Conservation (phyloP, 2,329 filamentous ascomycete genomes). For the Pyricularia sp. region DNA sequence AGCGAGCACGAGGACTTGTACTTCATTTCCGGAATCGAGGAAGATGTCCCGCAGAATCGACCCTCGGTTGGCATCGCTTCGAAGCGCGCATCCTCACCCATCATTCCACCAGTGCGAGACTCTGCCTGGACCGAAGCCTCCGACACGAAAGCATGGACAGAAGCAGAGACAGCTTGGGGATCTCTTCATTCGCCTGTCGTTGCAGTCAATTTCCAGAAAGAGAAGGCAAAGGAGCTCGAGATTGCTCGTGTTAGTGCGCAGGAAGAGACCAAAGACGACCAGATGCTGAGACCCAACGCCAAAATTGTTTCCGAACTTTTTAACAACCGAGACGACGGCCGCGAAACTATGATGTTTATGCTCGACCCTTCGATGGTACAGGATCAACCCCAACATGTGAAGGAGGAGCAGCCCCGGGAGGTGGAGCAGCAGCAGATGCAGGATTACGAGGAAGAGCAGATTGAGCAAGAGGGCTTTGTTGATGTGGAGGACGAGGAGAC, state of each 20-base stretch:
- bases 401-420: background rate
- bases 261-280: background rate
- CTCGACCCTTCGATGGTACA: constrained; percentile 23
- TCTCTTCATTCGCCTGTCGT: constrained; percentile 39
- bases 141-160: constrained; percentile 20
- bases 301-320: background rate
- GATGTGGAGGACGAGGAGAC: constrained; percentile 17
- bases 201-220: constrained; percentile 29
- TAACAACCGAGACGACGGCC: constrained; percentile 16
- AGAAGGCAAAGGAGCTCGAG: constrained; percentile 7
- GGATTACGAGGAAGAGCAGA: background rate
- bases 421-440: background rate
- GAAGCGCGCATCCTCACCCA: constrained; percentile 39
- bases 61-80: constrained; percentile 16
- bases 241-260: background rate
- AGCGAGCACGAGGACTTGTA: constrained; percentile 17
- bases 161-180: constrained; percentile 35
- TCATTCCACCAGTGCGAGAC: constrained; percentile 30
- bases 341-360: constrained; percentile 33
- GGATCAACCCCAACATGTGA: background rate
- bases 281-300: background rate
- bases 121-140: constrained; percentile 25
- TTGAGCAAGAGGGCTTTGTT: constrained; percentile 3
- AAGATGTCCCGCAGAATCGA: constrained; percentile 8
- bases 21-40: constrained; percentile 27